Conservation (phyloP, 2,329 filamentous ascomycete genomes). For the Verticillium dahliae region DNA sequence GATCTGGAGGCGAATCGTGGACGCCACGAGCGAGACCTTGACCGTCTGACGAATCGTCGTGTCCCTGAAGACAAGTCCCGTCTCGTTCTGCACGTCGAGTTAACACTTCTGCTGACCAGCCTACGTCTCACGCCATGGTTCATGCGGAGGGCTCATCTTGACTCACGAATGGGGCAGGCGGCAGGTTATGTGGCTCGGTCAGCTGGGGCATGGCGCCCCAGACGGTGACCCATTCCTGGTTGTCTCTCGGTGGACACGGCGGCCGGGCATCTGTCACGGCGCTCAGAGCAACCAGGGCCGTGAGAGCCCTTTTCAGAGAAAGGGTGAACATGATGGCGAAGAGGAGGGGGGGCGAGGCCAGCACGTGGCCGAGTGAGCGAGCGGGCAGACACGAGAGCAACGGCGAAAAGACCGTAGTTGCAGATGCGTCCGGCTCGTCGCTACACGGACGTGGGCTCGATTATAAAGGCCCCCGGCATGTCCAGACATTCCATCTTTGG, state of each 20-base stretch:
- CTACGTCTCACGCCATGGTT: too few relatives aligned
- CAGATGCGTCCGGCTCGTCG: neutral
- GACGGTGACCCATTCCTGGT: constrained; percentile 50
- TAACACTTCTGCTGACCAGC: neutral
- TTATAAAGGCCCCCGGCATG: neutral
- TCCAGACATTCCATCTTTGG: neutral
- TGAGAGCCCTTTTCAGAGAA: neutral
- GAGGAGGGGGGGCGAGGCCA: neutral
- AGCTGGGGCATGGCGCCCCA: constrained; percentile 60
- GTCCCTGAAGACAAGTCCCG: constrained; percentile 45
- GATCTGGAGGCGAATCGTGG: constrained; percentile 50
- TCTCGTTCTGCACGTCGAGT: constrained; percentile 36
- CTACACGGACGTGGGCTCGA: neutral
- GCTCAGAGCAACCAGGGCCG: neutral
- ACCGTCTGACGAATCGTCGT: constrained; percentile 57
- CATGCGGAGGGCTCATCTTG: neutral
- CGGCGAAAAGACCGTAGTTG: neutral
- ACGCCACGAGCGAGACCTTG: constrained; percentile 44
- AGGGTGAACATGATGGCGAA: neutral
- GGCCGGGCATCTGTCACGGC: neutral
- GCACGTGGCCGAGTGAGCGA: neutral
- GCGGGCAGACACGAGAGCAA: neutral
- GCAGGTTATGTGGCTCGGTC: constrained; percentile 52
- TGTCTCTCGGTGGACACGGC: constrained; percentile 4
- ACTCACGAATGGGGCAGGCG: constrained; percentile 47